Evolutionary conservation across 257 asterid species (phyloP).

Genomic region (Salvia miltiorrhiza): DNA sequence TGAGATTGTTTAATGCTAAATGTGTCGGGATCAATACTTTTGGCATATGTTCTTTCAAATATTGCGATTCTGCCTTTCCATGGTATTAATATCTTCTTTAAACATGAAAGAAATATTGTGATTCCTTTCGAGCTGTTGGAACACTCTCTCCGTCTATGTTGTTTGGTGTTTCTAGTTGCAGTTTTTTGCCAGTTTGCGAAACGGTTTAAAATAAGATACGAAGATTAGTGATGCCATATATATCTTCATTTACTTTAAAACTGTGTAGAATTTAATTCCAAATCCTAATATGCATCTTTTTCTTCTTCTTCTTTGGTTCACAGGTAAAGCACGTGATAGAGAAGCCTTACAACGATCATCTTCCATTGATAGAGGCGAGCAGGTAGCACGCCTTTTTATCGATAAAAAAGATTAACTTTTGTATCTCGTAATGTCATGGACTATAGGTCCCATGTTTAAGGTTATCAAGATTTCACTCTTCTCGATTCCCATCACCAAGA

Average conservation of each 20-base stretch:
- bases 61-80: not conserved
- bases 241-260: not conserved
- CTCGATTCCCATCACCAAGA: not conserved
- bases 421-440: not conserved
- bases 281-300: not conserved
- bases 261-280: not conserved
- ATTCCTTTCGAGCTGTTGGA: not conserved
- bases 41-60: not conserved
- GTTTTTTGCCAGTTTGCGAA: not conserved
- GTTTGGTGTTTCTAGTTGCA: not conserved
- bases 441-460: not conserved
- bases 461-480: not conserved
- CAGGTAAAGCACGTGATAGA: conserved; percentile 89
- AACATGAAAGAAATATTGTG: not conserved
- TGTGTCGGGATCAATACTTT: not conserved
- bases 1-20: not conserved
- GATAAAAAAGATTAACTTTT: not conserved
- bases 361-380: conserved; percentile 98
- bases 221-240: not conserved
- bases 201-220: not conserved
- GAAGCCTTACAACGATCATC: conserved; percentile 96
- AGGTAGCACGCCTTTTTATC: conserved; percentile 42
- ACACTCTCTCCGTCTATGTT: not conserved
- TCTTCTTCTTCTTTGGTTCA: conserved; percentile 24
- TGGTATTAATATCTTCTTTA: not conserved